Conservation (phyloP, 2,329 filamentous ascomycete species). For the Stylonectria norvegica region DNA sequence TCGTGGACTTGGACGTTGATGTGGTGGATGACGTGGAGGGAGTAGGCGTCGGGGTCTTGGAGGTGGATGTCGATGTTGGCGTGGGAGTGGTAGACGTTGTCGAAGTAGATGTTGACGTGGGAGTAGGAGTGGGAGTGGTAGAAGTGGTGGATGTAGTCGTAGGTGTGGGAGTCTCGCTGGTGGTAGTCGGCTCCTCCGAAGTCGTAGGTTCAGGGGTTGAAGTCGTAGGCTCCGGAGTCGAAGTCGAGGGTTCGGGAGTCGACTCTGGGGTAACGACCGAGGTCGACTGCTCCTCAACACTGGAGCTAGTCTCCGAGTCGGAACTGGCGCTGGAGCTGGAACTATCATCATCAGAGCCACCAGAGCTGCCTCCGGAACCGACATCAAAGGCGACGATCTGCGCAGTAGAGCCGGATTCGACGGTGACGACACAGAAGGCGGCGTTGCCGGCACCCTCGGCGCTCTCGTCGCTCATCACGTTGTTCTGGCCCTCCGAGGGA, state of each 20-base stretch:
- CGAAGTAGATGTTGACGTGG: constrained; percentile 16
- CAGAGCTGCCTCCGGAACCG: constrained; percentile 34
- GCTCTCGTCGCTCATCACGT: constrained; percentile 53
- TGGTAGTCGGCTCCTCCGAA: constrained; percentile 14
- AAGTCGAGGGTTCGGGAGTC: constrained; percentile 6
- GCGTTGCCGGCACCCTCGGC: constrained; percentile 64
- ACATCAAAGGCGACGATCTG: constrained; percentile 61
- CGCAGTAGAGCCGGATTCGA: constrained; percentile 62
- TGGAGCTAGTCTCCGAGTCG: neutral
- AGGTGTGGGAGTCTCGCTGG: constrained; percentile 6
- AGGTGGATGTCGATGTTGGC: constrained; percentile 6
- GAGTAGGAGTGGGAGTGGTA: constrained; percentile 15
- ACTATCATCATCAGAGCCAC: constrained; percentile 35
- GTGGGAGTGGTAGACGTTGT: constrained; percentile 11
- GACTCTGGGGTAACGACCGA: neutral
- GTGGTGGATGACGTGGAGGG: constrained; percentile 11
- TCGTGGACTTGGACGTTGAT: constrained; percentile 28
- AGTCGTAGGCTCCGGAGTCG: constrained; percentile 29
- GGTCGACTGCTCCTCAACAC: constrained; percentile 4
- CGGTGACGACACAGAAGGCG: constrained; percentile 73
- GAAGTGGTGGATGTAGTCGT: constrained; percentile 17
- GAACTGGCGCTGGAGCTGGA: constrained; percentile 28
- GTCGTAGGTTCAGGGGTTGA: constrained; percentile 21
- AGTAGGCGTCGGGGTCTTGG: constrained; percentile 11
- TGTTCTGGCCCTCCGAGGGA: constrained; percentile 53